A percentile compares a stretch with the other conserved stretches of the same genome.
Conservation (phyloP, 495 filamentous ascomycete genomes). For the Penicillium angulare region DNA sequence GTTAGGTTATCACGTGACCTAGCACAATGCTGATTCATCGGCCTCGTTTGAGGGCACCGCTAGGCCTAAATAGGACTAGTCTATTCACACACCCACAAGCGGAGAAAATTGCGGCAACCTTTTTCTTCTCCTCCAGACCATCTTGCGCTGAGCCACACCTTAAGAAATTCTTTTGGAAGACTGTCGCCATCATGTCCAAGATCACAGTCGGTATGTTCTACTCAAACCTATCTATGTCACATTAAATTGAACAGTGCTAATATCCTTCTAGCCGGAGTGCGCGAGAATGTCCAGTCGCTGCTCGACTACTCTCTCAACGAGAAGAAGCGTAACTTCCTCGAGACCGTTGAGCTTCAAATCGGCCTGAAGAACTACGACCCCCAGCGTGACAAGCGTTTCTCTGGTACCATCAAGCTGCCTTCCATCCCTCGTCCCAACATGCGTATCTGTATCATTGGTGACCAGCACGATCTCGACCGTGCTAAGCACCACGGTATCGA, state of each 20-base stretch:
- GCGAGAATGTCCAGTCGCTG: constrained; percentile 84
- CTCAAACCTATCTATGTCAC: neutral
- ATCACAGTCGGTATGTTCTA: constrained; percentile 76
- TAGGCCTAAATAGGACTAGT: constrained; percentile 34
- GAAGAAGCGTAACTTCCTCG: constrained; percentile 99
- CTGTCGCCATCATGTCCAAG: constrained; percentile 72
- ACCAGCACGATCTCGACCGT: constrained; percentile 99
- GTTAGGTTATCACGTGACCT: constrained; percentile 9
- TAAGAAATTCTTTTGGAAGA: constrained; percentile 65
- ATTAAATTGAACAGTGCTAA: constrained; percentile 19
- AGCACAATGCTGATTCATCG: constrained; percentile 17
- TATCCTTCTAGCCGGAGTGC: constrained; percentile 77
- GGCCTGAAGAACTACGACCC: constrained; percentile 99
- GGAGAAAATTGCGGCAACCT: constrained; percentile 40
- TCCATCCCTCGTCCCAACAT: constrained; percentile 88
- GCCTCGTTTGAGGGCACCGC: constrained; percentile 35
- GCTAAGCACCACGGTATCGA: constrained; percentile 97
- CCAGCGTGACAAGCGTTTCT: constrained; percentile 99
- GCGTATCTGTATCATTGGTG: constrained; percentile 95
- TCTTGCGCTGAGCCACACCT: constrained; percentile 67
- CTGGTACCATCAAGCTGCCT: constrained; percentile 93
- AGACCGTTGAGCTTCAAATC: constrained; percentile 90
- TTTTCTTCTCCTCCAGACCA: constrained; percentile 29
- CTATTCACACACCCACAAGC: constrained; percentile 41
- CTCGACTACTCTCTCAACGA: constrained; percentile 92